Conservation (phyloP, 1,284 basidiomycete genomes). For the Puccinia polysora region DNA sequence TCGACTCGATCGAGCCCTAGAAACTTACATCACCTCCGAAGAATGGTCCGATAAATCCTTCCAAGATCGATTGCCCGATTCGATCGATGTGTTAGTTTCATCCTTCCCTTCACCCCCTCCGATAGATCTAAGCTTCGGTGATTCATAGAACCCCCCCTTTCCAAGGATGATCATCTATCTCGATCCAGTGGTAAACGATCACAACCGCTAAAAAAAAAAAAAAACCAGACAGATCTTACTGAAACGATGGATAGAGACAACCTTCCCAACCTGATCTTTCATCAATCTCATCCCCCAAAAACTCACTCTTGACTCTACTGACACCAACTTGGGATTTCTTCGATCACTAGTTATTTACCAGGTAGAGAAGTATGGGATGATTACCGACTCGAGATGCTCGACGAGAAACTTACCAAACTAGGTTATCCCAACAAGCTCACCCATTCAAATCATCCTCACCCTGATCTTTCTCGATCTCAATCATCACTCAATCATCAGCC, state of each 20-base stretch:
- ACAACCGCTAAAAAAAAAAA: not conserved
- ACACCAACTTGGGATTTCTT: not conserved
- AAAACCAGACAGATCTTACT: not conserved
- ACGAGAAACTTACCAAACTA: slow-evolving; percentile 24
- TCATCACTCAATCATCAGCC: not conserved
- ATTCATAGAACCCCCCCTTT: too few relatives aligned
- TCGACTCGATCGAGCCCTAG: not conserved
- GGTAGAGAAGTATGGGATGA: slow-evolving; percentile 44
- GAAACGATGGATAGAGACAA: too few relatives aligned
- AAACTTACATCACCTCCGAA: not conserved
- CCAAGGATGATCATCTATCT: not conserved
- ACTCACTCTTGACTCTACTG: too few relatives aligned
- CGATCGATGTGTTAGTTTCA: slow-evolving; percentile 38
- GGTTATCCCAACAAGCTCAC: slow-evolving; percentile 25
- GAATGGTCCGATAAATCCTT: not conserved
- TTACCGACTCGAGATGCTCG: slow-evolving; percentile 32
- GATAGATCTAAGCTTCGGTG: too few relatives aligned
- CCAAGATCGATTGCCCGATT: slow-evolving; percentile 6
- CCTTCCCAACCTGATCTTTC: too few relatives aligned
- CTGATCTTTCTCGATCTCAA: not conserved
- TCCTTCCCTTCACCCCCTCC: not conserved
- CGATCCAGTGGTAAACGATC: too few relatives aligned
- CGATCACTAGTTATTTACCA: slow-evolving; percentile 26
- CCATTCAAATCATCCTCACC: not conserved
- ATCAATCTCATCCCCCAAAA: too few relatives aligned